Percentiles rank a stretch among this genome's conserved stretches.
These are phyloP conservation scores for Tolypocladium capitatum DNA, from an alignment of 2,329 filamentous ascomycete species.

Conservation along the genomic window DNA sequence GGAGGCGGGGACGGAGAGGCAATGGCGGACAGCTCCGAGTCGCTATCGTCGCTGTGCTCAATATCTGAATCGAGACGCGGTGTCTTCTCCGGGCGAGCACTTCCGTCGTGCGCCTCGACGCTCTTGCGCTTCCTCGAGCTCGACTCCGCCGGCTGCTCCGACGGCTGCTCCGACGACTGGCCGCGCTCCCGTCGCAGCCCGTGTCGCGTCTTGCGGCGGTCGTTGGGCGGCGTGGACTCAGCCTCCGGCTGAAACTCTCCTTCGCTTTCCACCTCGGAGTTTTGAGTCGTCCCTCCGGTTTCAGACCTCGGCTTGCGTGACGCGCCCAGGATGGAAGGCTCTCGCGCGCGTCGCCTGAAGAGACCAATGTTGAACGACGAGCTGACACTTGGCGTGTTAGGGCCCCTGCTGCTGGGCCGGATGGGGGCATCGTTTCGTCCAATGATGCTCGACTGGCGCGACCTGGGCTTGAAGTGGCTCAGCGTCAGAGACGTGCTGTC, in stretches of 20 bases:
- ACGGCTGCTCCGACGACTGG: conserved; percentile 12
- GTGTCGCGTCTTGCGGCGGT: conserved; percentile 23
- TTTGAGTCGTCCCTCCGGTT: conserved; percentile 17
- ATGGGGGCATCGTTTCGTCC: conserved; percentile 38
- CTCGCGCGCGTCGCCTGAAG: conserved; percentile 43
- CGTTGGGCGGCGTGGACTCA: conserved; percentile 52
- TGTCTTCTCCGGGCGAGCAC: conserved; percentile 23
- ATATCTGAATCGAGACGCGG: conserved; percentile 15
- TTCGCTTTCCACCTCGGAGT: conserved; percentile 27
- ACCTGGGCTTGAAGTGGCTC: conserved; percentile 30
- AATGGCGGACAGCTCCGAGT: conserved; percentile 24
- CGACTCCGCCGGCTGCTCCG: conserved; percentile 13
- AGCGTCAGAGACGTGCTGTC: conserved; percentile 34
- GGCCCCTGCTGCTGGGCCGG: conserved; percentile 36
- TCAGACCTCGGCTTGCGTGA: conserved; percentile 28
- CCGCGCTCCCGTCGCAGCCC: conserved; percentile 9
- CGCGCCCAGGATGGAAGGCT: conserved; percentile 48
- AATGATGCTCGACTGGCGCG: conserved; percentile 36
- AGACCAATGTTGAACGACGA: conserved; percentile 41
- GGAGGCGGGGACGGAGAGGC: conserved; percentile 21
- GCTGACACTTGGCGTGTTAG: conserved; percentile 33
- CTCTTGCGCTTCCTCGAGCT: conserved; percentile 44
- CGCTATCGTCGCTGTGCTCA: conserved; percentile 15
- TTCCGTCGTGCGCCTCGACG: conserved; percentile 26
- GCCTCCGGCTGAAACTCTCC: conserved; percentile 46